Base-by-base conservation (phyloP, 306 rosid genomes). In the Leucaena leucocephala region DNA sequence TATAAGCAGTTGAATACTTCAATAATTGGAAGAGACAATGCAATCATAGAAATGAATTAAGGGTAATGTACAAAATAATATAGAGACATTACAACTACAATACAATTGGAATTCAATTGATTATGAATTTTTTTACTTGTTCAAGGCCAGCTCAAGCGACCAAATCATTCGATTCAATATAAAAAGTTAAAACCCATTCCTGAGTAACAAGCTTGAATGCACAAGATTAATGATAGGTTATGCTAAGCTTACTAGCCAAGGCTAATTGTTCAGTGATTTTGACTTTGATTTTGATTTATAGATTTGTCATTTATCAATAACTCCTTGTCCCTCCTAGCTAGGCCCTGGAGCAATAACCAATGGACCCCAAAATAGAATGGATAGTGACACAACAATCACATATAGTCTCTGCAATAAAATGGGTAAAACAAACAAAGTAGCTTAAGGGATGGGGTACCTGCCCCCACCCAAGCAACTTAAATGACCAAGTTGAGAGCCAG, bases 391-490 rank as follows among this genome's bases (percentile, higher is more conserved):
- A 44, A 84, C 87, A 74, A 42, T 73, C 68, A 82, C 83, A 78
- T 39, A 57, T 21, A 68, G 38, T 44, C 55, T 44, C 73, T 42
- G 17, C 73, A 19, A 68, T 42, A 68, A 40, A 49, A 42, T 7
- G 33, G 76, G 52, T 34, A 34, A 81, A 42, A 27, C 6, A 75
- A 75, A 57, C 63, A 72, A 77, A 58, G 13, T 44, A 35, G 63
- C 63, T 79, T 67, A 54, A 67, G 62, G 69, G 65, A 21, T 27
- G 11, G 27, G 83, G 79, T 73, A 79, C 54, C 55, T 63, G 77
- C 85, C 91, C 85, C 86, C 74, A 71, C 79, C 83, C 34, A 46
- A 11, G 79, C 76, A 64, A 76, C 44, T 71, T 71, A 75, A 82
- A 76, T 79, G 55, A 76, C 78, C 75, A 66, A 70, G 21, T 57